Base-by-base conservation (phyloP, 345 rosid species). In the Populus davidiana region DNA sequence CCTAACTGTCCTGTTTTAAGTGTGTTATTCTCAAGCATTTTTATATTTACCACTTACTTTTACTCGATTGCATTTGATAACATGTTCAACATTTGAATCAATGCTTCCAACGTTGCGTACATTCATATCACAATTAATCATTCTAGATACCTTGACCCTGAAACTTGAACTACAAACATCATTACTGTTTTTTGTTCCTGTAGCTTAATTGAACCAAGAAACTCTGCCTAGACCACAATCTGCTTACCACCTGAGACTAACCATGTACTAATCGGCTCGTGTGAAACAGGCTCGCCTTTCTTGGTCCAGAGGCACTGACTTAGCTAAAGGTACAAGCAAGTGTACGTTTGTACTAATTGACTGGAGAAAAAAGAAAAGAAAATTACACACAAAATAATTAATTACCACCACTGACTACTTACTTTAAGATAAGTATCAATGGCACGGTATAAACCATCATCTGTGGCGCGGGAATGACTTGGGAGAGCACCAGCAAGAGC, bases 381-480 rank as follows among this genome's bases (percentile, higher is more conserved):
- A 47, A 38, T 2, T 8, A 7, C 23, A 35, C 12, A 18, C 23
- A 36, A n/a, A 1, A 31, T 41, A 41, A 41, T 2, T 41, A 41
- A 41, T 67, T 38, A 23, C 17, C 5, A 7, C 7, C 9, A 9
- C 10, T 20, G 31, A 27, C 21, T 17, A 80, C 87, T 83, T 85
- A 89, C 99, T 82, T 95, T 95, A 64, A 95, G 94, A 78, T 92
- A 93, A 69, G 97, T 92, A 67, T 95, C 97, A 21, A 95, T 84
- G 78, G 98, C 96, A 17, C 98, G 87, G 84, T 95, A 95, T 9
- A 95, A 63, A 0, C 94, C 93, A 68, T 95, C 96, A 74, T 95
- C 91, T 3, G 76, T 76, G 38, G 87, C 86, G 25, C 97, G 96
- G 16, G 93, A 89, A 67, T 92, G 91, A 77, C 70, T 17, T n/a